Evolutionary conservation across 345 rosid genomes (phyloP).

Genomic region (Laguncularia racemosa): DNA sequence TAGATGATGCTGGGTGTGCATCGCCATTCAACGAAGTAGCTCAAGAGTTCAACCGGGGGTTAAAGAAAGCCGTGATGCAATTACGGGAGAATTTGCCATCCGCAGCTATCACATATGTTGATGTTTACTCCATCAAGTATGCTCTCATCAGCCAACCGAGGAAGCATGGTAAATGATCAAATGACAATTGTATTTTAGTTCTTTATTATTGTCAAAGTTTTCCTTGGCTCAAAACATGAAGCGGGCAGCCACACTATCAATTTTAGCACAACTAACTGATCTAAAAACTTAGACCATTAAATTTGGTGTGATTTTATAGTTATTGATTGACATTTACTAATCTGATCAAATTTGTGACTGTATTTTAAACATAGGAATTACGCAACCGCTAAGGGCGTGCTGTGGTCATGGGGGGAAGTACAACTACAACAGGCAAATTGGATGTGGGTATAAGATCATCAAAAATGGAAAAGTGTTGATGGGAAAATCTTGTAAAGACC

Average conservation of each 20-base stretch:
- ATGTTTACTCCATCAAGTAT: slow-evolving; percentile 50
- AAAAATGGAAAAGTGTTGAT: slow-evolving; percentile 34
- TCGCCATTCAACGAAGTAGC: slow-evolving; percentile 54
- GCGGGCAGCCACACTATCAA: too few relatives aligned
- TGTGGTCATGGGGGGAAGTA: slow-evolving; percentile 85
- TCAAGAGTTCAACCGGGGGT: slow-evolving; percentile 34
- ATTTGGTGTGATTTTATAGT: neutral
- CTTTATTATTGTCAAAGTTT: too few relatives aligned
- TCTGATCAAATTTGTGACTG: neutral
- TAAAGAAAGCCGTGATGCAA: slow-evolving; percentile 33
- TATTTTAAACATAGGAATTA: slow-evolving; percentile 37
- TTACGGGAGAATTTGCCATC: slow-evolving; percentile 33
- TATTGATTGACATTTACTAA: neutral
- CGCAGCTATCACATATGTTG: slow-evolving; percentile 51
- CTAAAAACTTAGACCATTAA: neutral
- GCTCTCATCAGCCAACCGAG: slow-evolving; percentile 32
- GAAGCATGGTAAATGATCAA: slow-evolving; percentile 27
- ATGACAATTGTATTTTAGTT: too few relatives aligned
- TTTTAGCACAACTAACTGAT: too few relatives aligned
- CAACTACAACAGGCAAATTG: slow-evolving; percentile 38
- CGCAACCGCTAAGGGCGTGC: slow-evolving; percentile 45
- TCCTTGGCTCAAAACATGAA: too few relatives aligned
- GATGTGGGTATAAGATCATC: slow-evolving; percentile 41
- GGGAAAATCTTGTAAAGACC: slow-evolving; percentile 41
- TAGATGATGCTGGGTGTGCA: slow-evolving; percentile 54